Conservation (phyloP, 208 protist genomes). For the Trypanosoma scelopori region DNA sequence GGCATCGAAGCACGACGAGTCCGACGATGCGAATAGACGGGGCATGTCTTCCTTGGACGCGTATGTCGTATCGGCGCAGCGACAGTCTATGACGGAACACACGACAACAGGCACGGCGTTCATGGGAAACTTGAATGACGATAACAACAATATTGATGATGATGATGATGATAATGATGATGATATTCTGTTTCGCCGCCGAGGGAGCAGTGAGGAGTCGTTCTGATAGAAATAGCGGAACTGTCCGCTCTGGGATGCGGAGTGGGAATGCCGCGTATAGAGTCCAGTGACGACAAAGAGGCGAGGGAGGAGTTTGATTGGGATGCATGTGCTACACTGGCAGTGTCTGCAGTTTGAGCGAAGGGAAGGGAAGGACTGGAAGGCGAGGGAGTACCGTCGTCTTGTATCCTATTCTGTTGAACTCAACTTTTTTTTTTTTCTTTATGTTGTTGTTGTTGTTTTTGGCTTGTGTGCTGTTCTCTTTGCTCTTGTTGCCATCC, state of each 20-base stretch:
- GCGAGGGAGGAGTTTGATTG: too few species aligned
- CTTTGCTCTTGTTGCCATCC: constrained; percentile 3
- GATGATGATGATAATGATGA: too few species aligned
- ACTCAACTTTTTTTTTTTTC: too few species aligned
- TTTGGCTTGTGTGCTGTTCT: not conserved
- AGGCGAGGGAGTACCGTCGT: too few species aligned
- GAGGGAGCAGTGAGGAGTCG: constrained; percentile 26
- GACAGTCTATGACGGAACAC: not conserved
- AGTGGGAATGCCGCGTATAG: too few species aligned
- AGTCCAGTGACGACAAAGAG: too few species aligned
- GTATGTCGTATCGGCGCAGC: constrained; percentile 2
- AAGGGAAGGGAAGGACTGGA: too few species aligned
- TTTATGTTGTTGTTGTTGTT: too few species aligned
- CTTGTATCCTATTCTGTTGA: too few species aligned
- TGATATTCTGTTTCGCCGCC: constrained; percentile 26
- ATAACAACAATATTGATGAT: constrained; percentile 17
- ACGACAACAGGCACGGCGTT: constrained; percentile 2
- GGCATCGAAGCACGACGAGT: not conserved
- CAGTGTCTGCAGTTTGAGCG: too few species aligned
- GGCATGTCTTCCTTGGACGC: constrained; percentile 9
- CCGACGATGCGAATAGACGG: not conserved
- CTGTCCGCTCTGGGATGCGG: not conserved
- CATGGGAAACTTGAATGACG: constrained; percentile 16
- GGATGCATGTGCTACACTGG: too few species aligned
- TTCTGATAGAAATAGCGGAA: constrained; percentile 9